Evolutionary conservation across 1,284 basidiomycete species (phyloP).

Genomic region (Ustilago curta): DNA sequence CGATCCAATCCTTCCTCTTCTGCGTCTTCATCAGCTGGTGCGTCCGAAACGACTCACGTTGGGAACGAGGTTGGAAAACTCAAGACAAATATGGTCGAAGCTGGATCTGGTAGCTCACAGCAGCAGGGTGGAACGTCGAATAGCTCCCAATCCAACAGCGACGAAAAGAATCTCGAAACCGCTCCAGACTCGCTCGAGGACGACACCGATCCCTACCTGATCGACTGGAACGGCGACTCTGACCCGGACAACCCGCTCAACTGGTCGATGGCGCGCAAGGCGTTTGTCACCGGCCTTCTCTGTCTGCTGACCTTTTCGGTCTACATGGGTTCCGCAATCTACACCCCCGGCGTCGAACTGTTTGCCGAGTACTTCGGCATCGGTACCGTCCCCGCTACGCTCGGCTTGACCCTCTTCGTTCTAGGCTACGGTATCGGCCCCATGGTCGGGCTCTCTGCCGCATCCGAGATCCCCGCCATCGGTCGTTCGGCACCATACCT

Average conservation of each 20-base stretch:
- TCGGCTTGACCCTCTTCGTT: slow-evolving; percentile 57
- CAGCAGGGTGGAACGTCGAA: too few species aligned
- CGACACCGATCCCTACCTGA: slow-evolving; percentile 68
- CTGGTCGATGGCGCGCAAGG: slow-evolving; percentile 63
- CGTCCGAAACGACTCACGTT: slow-evolving; percentile 14
- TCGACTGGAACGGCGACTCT: slow-evolving; percentile 69
- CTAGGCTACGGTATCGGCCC: slow-evolving; percentile 55
- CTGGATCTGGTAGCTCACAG: slow-evolving; percentile 16
- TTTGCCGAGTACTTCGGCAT: slow-evolving; percentile 65
- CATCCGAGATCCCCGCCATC: slow-evolving; percentile 66
- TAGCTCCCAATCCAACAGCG: neutral
- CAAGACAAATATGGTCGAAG: slow-evolving; percentile 71
- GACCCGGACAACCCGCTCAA: slow-evolving; percentile 68
- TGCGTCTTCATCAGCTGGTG: neutral
- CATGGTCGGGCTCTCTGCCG: slow-evolving; percentile 64
- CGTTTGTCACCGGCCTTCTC: slow-evolving; percentile 63
- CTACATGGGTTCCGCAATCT: slow-evolving; percentile 75
- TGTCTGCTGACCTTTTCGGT: slow-evolving; percentile 72
- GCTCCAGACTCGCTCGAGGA: slow-evolving; percentile 23
- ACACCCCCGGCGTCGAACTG: slow-evolving; percentile 73
- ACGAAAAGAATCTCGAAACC: slow-evolving; percentile 10
- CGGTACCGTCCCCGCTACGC: slow-evolving; percentile 31
- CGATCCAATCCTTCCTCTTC: neutral
- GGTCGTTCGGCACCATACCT: slow-evolving; percentile 57
- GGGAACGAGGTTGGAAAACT: slow-evolving; percentile 20